Percentiles rank a stretch among this genome's conserved stretches.
Evolutionary conservation across 2,329 filamentous ascomycete species (phyloP).

Genomic region (Alternaria postmessia): DNA sequence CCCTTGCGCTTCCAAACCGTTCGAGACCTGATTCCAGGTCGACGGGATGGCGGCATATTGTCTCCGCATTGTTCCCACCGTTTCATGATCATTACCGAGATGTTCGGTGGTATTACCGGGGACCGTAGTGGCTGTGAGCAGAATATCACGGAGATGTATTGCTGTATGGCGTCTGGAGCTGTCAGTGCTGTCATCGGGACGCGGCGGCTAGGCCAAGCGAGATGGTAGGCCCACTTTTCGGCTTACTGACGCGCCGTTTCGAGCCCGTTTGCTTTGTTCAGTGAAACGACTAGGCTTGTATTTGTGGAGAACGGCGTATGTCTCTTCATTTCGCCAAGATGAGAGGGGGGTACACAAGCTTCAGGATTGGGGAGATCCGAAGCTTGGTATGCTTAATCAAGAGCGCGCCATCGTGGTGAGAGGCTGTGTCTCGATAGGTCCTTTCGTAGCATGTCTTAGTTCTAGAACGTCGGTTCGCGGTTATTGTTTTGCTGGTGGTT

Average conservation of each 20-base stretch:
- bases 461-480: not conserved
- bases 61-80: not conserved
- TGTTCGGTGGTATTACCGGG: not conserved
- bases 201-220: constrained; percentile 4
- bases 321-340: constrained; percentile 6
- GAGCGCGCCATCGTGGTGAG: not conserved
- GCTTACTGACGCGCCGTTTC: not conserved
- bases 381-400: constrained; percentile 2
- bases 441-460: not conserved
- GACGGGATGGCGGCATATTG: not conserved
- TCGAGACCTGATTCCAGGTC: constrained; percentile 1
- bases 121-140: not conserved
- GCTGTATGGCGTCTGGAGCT: not conserved
- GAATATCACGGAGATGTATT: not conserved
- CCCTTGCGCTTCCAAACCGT: not conserved
- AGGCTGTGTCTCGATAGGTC: not conserved
- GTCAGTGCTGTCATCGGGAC: constrained; percentile 1
- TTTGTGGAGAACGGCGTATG: not conserved
- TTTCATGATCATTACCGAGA: constrained; percentile 3
- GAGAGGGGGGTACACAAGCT: constrained; percentile 2
- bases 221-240: constrained; percentile 5
- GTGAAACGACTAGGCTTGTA: constrained; percentile 1
- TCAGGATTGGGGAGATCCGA: not conserved
- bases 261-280: not conserved
- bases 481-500: not conserved